Evolutionary conservation across 345 rosid species (phyloP).

Genomic region (Kernera saxatilis): DNA sequence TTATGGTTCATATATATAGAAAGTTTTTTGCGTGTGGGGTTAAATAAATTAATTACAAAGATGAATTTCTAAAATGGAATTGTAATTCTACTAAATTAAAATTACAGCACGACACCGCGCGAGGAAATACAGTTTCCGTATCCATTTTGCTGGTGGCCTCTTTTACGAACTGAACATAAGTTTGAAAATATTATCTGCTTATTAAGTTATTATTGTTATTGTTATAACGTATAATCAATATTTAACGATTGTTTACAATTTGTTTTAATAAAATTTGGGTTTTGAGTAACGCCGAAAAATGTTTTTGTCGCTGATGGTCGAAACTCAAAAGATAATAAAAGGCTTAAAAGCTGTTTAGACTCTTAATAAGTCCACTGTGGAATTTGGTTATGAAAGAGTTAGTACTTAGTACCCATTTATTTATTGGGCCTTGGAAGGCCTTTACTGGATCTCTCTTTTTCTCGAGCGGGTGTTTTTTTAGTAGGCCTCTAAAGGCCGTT

Average conservation of each 20-base stretch:
- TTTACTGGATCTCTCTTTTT: too few relatives aligned
- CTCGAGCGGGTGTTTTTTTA: too few relatives aligned
- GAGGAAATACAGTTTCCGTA: background rate
- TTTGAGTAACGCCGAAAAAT: background rate
- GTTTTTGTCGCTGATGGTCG: background rate
- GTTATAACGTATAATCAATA: background rate
- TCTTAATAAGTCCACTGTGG: background rate
- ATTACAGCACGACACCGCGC: background rate
- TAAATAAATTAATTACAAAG: conserved; percentile 22
- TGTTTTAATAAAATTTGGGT: background rate
- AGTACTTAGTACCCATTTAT: background rate
- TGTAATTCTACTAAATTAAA: background rate
- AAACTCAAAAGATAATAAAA: background rate
- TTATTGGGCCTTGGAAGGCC: background rate
- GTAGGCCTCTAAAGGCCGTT: too few relatives aligned
- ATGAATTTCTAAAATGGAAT: background rate
- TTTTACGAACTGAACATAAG: background rate
- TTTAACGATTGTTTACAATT: background rate
- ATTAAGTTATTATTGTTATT: too few relatives aligned
- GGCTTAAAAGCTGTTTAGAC: background rate
- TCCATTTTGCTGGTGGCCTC: background rate
- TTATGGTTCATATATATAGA: conserved; percentile 30
- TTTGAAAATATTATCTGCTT: background rate
- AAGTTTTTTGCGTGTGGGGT: conserved; percentile 29
- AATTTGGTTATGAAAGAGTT: background rate